Evolutionary conservation across 2,329 filamentous ascomycete genomes (phyloP).

Genomic region (Beauveria sp.): DNA sequence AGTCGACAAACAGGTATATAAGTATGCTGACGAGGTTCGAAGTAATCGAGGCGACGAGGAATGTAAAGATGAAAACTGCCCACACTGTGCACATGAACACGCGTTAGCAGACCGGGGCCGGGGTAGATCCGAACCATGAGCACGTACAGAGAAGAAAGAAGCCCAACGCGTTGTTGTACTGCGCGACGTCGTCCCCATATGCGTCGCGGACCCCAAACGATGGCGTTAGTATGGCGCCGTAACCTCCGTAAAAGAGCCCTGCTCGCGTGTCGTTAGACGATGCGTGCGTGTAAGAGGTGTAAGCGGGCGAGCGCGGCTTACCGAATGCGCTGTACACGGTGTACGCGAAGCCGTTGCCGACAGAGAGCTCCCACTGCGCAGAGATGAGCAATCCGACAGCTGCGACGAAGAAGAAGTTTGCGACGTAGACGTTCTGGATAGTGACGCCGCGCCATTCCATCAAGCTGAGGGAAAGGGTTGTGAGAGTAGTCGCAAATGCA

Average conservation of each 20-base stretch:
- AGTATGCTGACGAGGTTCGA: conserved; percentile 19
- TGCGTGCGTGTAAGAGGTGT: neutral
- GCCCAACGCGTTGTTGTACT: conserved; percentile 21
- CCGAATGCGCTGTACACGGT: conserved; percentile 48
- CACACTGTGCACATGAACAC: conserved; percentile 14
- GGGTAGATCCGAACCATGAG: no score
- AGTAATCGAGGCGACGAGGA: conserved; percentile 18
- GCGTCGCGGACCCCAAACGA: conserved; percentile 19
- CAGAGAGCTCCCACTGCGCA: conserved; percentile 47
- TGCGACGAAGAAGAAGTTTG: conserved; percentile 44
- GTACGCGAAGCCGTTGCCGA: conserved; percentile 45
- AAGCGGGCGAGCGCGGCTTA: conserved; percentile 12
- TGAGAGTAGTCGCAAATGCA: conserved; percentile 47
- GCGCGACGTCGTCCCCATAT: conserved; percentile 17
- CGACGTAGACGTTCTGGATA: conserved; percentile 43
- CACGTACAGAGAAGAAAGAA: conserved; percentile 19
- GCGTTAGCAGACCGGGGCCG: neutral
- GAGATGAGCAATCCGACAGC: conserved; percentile 45
- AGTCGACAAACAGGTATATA: conserved; percentile 19
- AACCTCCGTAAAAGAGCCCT: conserved; percentile 21
- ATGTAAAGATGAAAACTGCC: conserved; percentile 19
- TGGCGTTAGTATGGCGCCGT: conserved; percentile 19
- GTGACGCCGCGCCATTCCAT: conserved; percentile 48
- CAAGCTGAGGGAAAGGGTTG: conserved; percentile 43
- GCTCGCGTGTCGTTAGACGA: neutral